Evolutionary conservation across 202 grass and related monocot species (phyloP), one percentile per base, ranked within the genome.

Genomic region (Saccharum hybrid): DNA sequence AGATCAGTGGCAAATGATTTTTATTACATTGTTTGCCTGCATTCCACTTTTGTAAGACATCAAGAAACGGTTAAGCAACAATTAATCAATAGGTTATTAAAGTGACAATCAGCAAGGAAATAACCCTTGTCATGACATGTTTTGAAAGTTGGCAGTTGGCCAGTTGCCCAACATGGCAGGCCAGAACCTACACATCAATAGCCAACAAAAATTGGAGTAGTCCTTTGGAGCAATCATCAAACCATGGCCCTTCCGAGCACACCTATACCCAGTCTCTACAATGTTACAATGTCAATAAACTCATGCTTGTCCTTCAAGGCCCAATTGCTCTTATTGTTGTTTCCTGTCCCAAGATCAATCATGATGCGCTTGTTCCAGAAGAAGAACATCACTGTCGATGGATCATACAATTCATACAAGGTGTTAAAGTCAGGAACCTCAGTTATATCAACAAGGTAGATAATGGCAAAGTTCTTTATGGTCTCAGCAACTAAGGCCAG

Each of bases 241-340:
- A 82, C 92, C 90, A 33, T 82, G 84, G 13, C 92, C 92, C 56
- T 94, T 94, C 38, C 92, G 80, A 10, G 92, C 92, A 12, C 92
- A 89, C 54, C 92, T 83, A 19, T 94, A 94, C 6, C 90, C 82
- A 7, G 89, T 94, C 89, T 92, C 92, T 63, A 92, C 90, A 5
- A 94, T 94, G 75, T 94, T 63, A 92, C 90, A 5, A 94, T 94
- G 75, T 94, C 92, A 8, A 94, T 79, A 41, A 92, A 94, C 60
- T 94, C 92, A 57, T 94, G 92, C 75, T 94, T 94, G 80, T 94
- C 92, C 79, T 92, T 94, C 26, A 94, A 71, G 6, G 92, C 89
- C 92, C 89, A 94, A 42, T 90, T 94, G 77, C 92, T 94, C 79
- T 94, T 94, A 74, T 94, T 94, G 69, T 94, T 94, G 75, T 94